phyloP scores from a whole-genome alignment of 106 monocot genomes.

The Phalaenopsis aphrodite region DNA sequence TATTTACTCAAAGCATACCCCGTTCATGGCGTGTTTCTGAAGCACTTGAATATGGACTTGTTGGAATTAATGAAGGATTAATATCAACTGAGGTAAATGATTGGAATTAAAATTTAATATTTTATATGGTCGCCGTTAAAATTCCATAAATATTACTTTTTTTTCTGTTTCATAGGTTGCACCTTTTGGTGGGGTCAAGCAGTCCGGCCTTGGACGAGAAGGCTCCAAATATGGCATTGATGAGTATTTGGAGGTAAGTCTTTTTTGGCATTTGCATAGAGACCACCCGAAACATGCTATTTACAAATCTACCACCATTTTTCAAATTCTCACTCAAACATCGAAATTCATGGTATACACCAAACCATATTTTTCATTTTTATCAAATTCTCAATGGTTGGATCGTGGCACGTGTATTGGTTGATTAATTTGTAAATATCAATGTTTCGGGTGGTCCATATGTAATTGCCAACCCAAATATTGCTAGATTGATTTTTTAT shows the following conservation, averaged over 20 bases:
- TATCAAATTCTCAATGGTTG: too few species aligned
- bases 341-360: too few species aligned
- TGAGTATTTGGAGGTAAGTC: slow-evolving; percentile 75
- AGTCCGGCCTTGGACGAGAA: slow-evolving; percentile 96
- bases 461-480: too few species aligned
- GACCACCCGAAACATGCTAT: too few species aligned
- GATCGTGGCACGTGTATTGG: too few species aligned
- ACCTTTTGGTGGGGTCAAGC: slow-evolving; percentile 95
- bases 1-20: slow-evolving; percentile 78
- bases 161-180: slow-evolving; percentile 49
- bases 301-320: too few species aligned
- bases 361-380: too few species aligned
- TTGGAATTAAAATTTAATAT: neutral
- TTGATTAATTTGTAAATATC: too few species aligned
- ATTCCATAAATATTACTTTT: neutral
- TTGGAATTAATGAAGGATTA: slow-evolving; percentile 90
- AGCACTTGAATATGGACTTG: slow-evolving; percentile 93
- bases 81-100: slow-evolving; percentile 78
- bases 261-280: too few species aligned
- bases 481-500: too few species aligned
- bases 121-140: neutral
- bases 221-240: slow-evolving; percentile 99
- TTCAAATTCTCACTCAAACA: too few species aligned
- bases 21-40: slow-evolving; percentile 92
- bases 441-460: too few species aligned